Percentiles rank a stretch among this genome's conserved stretches.
phyloP scores from a whole-genome alignment of 139 green algal genomes.

The Penium margaritaceum region DNA sequence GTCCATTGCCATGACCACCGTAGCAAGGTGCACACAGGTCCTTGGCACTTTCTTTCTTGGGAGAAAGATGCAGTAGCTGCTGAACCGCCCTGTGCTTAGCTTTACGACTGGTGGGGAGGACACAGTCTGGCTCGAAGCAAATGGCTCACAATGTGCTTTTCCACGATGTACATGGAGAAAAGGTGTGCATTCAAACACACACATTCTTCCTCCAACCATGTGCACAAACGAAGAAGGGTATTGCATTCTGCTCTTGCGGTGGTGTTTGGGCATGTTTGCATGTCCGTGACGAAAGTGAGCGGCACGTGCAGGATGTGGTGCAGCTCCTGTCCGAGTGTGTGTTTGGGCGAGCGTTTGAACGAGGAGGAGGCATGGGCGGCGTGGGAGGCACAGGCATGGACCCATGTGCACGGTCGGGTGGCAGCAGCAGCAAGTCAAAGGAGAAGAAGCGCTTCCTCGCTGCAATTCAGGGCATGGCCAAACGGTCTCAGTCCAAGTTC shows the following conservation, averaged over 20 bases:
- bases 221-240: background rate
- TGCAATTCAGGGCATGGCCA: background rate
- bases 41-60: background rate
- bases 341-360: constrained; percentile 44
- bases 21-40: background rate
- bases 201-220: background rate
- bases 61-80: background rate
- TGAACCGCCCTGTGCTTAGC: too few species aligned
- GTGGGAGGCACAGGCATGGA: constrained; percentile 25
- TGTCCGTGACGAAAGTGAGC: constrained; percentile 3
- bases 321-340: background rate
- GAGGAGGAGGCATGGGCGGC: constrained; percentile 34
- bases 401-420: constrained; percentile 3
- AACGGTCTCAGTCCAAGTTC: constrained; percentile 1
- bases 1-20: background rate
- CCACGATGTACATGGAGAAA: too few species aligned
- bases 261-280: background rate
- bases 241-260: background rate
- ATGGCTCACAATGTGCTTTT: background rate
- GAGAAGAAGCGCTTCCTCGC: constrained; percentile 38
- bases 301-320: background rate
- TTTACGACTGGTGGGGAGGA: too few species aligned
- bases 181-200: background rate
- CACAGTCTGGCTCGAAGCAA: background rate
- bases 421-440: constrained; percentile 32